A percentile compares a stretch with the other conserved stretches of the same genome.
phyloP scores from a whole-genome alignment of 257 asterid species.

The Penstemon eatonii region DNA sequence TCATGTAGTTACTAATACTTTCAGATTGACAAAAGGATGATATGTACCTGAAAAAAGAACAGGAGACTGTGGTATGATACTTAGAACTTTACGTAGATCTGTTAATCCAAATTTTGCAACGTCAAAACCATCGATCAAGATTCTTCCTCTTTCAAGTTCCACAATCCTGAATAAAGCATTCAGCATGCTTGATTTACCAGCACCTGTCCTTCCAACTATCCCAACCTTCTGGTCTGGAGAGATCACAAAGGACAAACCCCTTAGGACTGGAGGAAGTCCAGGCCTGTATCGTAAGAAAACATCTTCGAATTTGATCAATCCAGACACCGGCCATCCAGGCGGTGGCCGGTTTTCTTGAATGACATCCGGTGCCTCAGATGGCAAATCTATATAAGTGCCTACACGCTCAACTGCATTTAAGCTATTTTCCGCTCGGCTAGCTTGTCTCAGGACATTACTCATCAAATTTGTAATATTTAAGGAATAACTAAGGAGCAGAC shows the following conservation, averaged over 20 bases:
- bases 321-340: slow-evolving; percentile 70
- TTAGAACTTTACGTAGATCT: slow-evolving; percentile 64
- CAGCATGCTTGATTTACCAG: slow-evolving; percentile 88
- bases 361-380: slow-evolving; percentile 72
- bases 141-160: slow-evolving; percentile 71
- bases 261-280: slow-evolving; percentile 63
- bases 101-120: slow-evolving; percentile 58
- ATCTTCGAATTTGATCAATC: slow-evolving; percentile 59
- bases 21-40: slow-evolving; percentile 1
- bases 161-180: slow-evolving; percentile 76
- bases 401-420: slow-evolving; percentile 78
- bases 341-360: slow-evolving; percentile 59
- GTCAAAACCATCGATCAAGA: slow-evolving; percentile 60
- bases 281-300: slow-evolving; percentile 65
- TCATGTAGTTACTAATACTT: not conserved
- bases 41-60: slow-evolving; percentile 75
- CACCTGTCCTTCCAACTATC: slow-evolving; percentile 83
- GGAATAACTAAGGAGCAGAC: slow-evolving; percentile 79
- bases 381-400: slow-evolving; percentile 71
- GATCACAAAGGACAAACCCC: slow-evolving; percentile 55
- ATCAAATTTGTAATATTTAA: slow-evolving; percentile 68
- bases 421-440: slow-evolving; percentile 79
- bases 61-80: slow-evolving; percentile 82
- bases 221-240: slow-evolving; percentile 68
- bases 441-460: slow-evolving; percentile 66